Conservation (phyloP, 306 rosid species). For the Vicia faba region DNA sequence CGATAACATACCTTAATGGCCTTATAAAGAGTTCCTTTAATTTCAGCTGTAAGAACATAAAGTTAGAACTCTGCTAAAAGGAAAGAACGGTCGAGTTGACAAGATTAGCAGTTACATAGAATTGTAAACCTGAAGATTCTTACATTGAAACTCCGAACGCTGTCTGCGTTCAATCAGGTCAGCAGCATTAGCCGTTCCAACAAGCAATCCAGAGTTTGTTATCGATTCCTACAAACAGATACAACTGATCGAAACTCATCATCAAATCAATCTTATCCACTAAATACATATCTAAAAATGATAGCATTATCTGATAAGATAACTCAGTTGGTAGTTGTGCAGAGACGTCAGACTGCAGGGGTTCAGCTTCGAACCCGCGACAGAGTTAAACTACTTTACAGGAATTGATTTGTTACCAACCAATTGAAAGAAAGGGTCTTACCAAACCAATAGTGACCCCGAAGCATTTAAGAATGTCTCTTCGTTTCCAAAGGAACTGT, state of each 20-base stretch:
- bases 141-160: slow-evolving; percentile 84
- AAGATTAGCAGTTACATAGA: slow-evolving; percentile 11
- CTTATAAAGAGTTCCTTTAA: slow-evolving; percentile 64
- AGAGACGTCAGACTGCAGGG: no score
- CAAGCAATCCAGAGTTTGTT: slow-evolving; percentile 57
- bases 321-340: not conserved
- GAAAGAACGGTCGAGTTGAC: slow-evolving; percentile 27
- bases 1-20: slow-evolving; percentile 60
- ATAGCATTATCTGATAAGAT: not conserved
- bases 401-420: slow-evolving; percentile 11
- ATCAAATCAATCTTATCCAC: slow-evolving; percentile 57
- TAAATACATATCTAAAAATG: not conserved
- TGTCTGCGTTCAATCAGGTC: slow-evolving; percentile 87
- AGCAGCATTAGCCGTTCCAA: slow-evolving; percentile 74
- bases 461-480: slow-evolving; percentile 64
- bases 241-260: slow-evolving; percentile 75
- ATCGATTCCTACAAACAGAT: slow-evolving; percentile 69
- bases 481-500: slow-evolving; percentile 44
- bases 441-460: slow-evolving; percentile 75
- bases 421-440: slow-evolving; percentile 40
- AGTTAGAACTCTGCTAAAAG: slow-evolving; percentile 37
- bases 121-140: slow-evolving; percentile 43
- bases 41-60: slow-evolving; percentile 54
- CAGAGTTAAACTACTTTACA: slow-evolving; percentile 18
- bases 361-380: no score